These are phyloP conservation scores for Lignosus rhinocerotis DNA, from an alignment of 1,284 basidiomycete genomes.

Conservation along the genomic window DNA sequence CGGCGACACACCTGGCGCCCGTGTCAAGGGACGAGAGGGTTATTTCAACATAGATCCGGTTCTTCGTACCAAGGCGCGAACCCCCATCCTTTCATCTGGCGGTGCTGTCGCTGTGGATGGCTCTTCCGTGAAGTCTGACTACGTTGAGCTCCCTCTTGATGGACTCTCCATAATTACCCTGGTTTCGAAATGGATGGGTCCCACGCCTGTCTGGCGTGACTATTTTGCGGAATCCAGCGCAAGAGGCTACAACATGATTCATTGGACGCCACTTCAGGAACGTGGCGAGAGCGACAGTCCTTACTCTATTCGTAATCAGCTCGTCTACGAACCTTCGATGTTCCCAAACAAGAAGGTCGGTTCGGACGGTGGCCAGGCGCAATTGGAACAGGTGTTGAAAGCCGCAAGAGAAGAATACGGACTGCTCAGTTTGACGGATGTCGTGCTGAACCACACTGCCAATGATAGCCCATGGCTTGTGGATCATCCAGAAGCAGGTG, in stretches of 20 bases:
- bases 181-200: slow-evolving; percentile 97
- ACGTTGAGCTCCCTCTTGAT: slow-evolving; percentile 76
- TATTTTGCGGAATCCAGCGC: slow-evolving; percentile 82
- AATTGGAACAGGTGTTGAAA: slow-evolving; percentile 64
- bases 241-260: slow-evolving; percentile 94
- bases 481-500: slow-evolving; percentile 92
- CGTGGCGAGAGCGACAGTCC: slow-evolving; percentile 87
- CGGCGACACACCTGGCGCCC: slow-evolving; percentile 50
- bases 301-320: slow-evolving; percentile 89
- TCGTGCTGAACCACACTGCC: slow-evolving; percentile 94
- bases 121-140: slow-evolving; percentile 47
- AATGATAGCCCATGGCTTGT: slow-evolving; percentile 90
- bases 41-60: slow-evolving; percentile 96
- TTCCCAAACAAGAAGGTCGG: slow-evolving; percentile 51
- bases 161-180: slow-evolving; percentile 85
- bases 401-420: slow-evolving; percentile 83
- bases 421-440: slow-evolving; percentile 85
- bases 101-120: slow-evolving; percentile 50
- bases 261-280: slow-evolving; percentile 92
- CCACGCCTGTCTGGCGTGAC: slow-evolving; percentile 71
- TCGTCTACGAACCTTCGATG: slow-evolving; percentile 75
- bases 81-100: slow-evolving; percentile 66
- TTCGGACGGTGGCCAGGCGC: slow-evolving; percentile 52
- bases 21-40: slow-evolving; percentile 80
- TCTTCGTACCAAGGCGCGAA: slow-evolving; percentile 71